Conservation (phyloP, 176 grass and related monocot species). For the Juncus inflexus region DNA sequence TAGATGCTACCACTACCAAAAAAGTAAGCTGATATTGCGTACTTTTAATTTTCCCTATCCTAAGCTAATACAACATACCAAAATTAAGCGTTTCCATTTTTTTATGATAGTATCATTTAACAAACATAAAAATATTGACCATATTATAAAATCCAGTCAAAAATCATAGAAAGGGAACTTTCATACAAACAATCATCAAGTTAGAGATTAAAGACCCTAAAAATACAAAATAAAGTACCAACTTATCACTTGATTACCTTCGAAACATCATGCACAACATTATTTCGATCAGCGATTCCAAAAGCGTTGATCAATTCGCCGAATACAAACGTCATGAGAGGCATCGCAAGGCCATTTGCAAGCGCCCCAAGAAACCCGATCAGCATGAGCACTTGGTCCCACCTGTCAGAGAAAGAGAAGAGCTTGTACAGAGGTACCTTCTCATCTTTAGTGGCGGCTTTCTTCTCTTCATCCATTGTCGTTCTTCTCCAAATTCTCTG, state of each 20-base stretch:
- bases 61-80: too few species aligned
- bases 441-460: constrained; percentile 9
- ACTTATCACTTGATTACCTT: constrained; percentile 22
- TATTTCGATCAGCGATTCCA: not conserved
- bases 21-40: too few species aligned
- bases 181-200: too few species aligned
- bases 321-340: constrained; percentile 39
- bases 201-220: not conserved
- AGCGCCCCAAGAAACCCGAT: constrained; percentile 19
- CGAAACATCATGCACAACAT: constrained; percentile 36
- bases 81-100: too few species aligned
- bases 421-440: constrained; percentile 36
- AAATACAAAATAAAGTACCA: too few species aligned
- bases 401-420: constrained; percentile 29
- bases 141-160: too few species aligned
- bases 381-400: constrained; percentile 31
- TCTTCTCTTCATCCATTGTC: not conserved
- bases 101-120: too few species aligned
- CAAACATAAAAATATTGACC: too few species aligned
- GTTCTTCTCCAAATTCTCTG: not conserved
- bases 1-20: too few species aligned
- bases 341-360: constrained; percentile 38
- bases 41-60: too few species aligned
- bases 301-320: constrained; percentile 42
- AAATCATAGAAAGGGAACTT: too few species aligned